Base-by-base conservation (phyloP, 2,329 filamentous ascomycete species). In the Nigrospora oryzae region DNA sequence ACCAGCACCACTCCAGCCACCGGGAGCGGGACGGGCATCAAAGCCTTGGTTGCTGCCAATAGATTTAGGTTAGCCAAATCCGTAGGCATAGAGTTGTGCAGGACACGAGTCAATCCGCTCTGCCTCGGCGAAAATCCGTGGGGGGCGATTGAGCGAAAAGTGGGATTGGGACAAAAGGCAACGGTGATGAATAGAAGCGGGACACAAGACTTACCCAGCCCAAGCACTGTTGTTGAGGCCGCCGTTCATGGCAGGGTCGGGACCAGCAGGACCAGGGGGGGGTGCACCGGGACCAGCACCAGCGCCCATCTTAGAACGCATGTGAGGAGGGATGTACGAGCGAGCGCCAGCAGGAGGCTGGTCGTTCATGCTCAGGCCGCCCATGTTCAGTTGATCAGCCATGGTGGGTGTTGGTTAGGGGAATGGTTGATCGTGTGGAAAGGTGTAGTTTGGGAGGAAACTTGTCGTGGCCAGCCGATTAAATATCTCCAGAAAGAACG, bases 351-450 rank as follows among this genome's bases (percentile, higher is more conserved):
- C 56, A 47, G 64, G 63, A 57, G 73, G 69, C 53, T 66, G 61
- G 63, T 68, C 61, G 46, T 68, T 80, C 52, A 91, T 73, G 67
- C 71, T 83, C 60, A 91, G 74, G 63, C 81, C 80, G 63, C 75
- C 78, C 79, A 91, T 89, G 74, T 89, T 88, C 59, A 93, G 77
- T 74, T 90, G 83, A 61, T 88, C 84, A 65, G 85, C 85, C 85
- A 89, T 89, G 63, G 67, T 83, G 70, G 59, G 37, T 48, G 39
- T 49, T 35, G 47, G 42, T 44, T 52, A 44, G 50, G 46, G 48
- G 43, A 44, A 45, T 43, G 45, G 37, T 42, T 36, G 41, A 45
- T 41, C 38, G 34, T 36, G 34, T 28, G 23, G 23, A 28, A 28
- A 36, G 4, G 34, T 36, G 41, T 43, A 45, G 43, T 48, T 38